Conservation (phyloP, 2,329 filamentous ascomycete genomes). For the Myrmaecium sp. region DNA sequence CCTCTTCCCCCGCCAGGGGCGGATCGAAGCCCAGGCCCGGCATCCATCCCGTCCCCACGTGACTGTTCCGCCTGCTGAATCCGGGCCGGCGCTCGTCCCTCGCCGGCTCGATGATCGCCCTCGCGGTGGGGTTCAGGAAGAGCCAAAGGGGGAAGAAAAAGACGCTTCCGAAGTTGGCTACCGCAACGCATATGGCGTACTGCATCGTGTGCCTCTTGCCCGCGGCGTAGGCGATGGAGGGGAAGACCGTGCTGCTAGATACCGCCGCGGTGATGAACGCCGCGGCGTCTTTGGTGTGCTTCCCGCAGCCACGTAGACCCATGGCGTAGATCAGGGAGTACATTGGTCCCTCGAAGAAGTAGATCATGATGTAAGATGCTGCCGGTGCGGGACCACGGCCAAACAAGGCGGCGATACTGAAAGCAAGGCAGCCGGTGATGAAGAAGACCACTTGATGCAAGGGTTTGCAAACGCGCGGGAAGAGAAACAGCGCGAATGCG, state of each 20-base stretch:
- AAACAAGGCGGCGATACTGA: slow-evolving; percentile 34
- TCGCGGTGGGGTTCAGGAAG: too few relatives aligned
- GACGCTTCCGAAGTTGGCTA: too few relatives aligned
- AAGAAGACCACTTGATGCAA: too few relatives aligned
- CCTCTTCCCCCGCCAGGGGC: too few relatives aligned
- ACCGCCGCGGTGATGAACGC: slow-evolving; percentile 37
- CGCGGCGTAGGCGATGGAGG: slow-evolving; percentile 36
- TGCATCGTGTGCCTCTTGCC: slow-evolving; percentile 20
- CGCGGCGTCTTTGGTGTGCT: slow-evolving; percentile 39
- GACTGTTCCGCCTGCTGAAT: too few relatives aligned
- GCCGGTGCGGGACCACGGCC: slow-evolving; percentile 25
- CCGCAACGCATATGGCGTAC: slow-evolving; percentile 36
- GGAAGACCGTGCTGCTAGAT: slow-evolving; percentile 36
- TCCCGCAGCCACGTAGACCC: slow-evolving; percentile 38
- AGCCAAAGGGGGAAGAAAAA: too few relatives aligned
- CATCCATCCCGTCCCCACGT: too few relatives aligned
- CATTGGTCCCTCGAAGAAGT: slow-evolving; percentile 43
- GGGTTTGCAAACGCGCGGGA: slow-evolving; percentile 31
- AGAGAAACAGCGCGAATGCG: slow-evolving; percentile 37
- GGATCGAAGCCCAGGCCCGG: too few relatives aligned
- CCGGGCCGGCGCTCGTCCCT: too few relatives aligned
- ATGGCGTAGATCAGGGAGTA: slow-evolving; percentile 44
- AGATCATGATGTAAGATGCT: slow-evolving; percentile 33
- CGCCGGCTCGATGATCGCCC: too few relatives aligned
- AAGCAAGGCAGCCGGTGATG: slow-evolving; percentile 35